Evolutionary conservation across 345 rosid genomes (phyloP).

Genomic region (Salix arbutifolia): DNA sequence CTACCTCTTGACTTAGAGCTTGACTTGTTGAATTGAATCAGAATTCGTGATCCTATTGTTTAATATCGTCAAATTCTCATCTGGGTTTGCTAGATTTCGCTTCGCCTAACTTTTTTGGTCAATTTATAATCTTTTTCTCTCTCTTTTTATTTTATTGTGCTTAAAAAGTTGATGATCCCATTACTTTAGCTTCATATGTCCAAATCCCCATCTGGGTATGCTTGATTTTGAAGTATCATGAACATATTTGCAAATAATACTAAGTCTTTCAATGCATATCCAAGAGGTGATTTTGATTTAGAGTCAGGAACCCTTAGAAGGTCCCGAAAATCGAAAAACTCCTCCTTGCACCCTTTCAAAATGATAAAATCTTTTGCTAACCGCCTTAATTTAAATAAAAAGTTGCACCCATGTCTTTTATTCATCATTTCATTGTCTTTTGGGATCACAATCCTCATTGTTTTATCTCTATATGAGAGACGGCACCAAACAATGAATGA

Average conservation of each 20-base stretch:
- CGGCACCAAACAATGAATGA: slow-evolving; percentile 27
- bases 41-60: slow-evolving; percentile 23
- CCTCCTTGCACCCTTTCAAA: slow-evolving; percentile 30
- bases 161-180: slow-evolving; percentile 18
- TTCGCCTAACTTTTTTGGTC: neutral
- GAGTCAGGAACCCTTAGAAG: slow-evolving; percentile 57
- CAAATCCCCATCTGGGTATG: slow-evolving; percentile 39
- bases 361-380: slow-evolving; percentile 58
- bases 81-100: slow-evolving; percentile 36
- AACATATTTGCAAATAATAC: slow-evolving; percentile 51
- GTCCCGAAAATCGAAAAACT: slow-evolving; percentile 51
- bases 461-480: slow-evolving; percentile 48
- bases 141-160: neutral
- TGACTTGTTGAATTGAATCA: slow-evolving; percentile 10
- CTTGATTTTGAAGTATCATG: slow-evolving; percentile 51
- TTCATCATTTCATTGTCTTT: slow-evolving; percentile 51
- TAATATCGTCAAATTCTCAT: slow-evolving; percentile 16
- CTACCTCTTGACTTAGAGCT: neutral
- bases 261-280: slow-evolving; percentile 69
- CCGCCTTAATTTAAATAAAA: slow-evolving; percentile 53
- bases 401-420: slow-evolving; percentile 60
- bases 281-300: slow-evolving; percentile 70
- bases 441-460: slow-evolving; percentile 53
- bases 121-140: neutral
- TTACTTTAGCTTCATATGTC: slow-evolving; percentile 1